Evolutionary conservation across 805 yeast species (phyloP).

Genomic region (Saccharomyces mikatae): DNA sequence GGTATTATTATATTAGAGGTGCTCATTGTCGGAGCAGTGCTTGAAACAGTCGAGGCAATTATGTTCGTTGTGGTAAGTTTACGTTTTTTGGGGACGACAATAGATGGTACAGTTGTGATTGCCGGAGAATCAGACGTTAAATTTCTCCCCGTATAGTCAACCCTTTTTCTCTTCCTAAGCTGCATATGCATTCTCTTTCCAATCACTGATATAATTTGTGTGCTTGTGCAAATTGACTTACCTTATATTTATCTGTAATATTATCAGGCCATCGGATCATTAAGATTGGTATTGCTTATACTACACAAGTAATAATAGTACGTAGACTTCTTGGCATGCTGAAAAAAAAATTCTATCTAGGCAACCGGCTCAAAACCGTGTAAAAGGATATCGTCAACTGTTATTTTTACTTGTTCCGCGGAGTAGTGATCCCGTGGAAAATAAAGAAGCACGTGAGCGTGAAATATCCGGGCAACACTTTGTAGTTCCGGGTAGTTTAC

Average conservation of each 20-base stretch:
- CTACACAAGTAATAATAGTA: not conserved
- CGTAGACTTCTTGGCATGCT: not conserved
- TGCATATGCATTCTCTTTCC: slow-evolving; percentile 3
- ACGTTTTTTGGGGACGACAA: not conserved
- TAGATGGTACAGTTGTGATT: not conserved
- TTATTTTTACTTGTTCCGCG: slow-evolving; percentile 14
- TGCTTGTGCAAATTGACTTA: not conserved
- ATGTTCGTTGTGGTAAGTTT: not conserved
- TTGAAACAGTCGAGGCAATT: not conserved
- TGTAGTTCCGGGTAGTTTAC: slow-evolving; percentile 64
- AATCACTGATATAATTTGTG: not conserved
- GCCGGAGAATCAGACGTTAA: not conserved
- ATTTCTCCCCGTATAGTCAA: slow-evolving; percentile 6
- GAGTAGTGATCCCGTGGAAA: slow-evolving; percentile 35
- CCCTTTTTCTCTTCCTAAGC: slow-evolving; percentile 10
- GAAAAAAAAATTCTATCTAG: not conserved
- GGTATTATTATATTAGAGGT: not conserved
- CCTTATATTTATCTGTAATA: not conserved
- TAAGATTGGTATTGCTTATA: slow-evolving; percentile 2
- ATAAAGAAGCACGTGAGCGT: slow-evolving; percentile 39
- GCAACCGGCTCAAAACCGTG: slow-evolving; percentile 2
- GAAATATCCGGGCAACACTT: slow-evolving; percentile 59
- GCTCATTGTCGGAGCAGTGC: not conserved
- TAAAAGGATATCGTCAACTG: slow-evolving; percentile 2
- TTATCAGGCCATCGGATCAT: not conserved